A percentile compares a stretch with the other conserved stretches of the same genome.
Evolutionary conservation across 495 filamentous ascomycete genomes (phyloP).

Genomic region (Aspergillus haitiensis): DNA sequence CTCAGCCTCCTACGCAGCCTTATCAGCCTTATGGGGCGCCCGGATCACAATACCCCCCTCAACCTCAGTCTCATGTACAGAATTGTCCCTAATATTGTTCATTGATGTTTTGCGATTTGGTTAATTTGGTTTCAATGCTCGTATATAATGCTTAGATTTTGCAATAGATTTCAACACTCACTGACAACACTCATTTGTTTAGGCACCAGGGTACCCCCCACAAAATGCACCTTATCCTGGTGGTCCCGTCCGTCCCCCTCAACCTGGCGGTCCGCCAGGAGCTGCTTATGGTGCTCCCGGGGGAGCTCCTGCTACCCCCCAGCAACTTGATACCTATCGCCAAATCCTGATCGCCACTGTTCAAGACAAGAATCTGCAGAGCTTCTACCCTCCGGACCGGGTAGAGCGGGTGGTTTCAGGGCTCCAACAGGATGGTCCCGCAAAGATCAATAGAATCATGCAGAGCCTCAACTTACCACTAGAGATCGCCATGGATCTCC

Average conservation of each 20-base stretch:
- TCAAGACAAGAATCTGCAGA: conserved; percentile 58
- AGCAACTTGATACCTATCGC: conserved; percentile 53
- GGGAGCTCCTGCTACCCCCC: conserved; percentile 42
- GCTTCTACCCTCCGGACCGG: conserved; percentile 53
- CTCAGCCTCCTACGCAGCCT: conserved; percentile 34
- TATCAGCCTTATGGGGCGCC: conserved; percentile 40
- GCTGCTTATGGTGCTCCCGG: conserved; percentile 31
- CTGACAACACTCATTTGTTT: conserved; percentile 11
- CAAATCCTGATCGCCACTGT: conserved; percentile 53
- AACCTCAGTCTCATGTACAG: conserved; percentile 29
- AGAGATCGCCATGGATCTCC: conserved; percentile 67
- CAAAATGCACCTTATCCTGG: conserved; percentile 39
- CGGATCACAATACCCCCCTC: conserved; percentile 37
- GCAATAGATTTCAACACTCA: conserved; percentile 19
- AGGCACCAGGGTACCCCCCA: conserved; percentile 32
- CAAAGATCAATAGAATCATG: conserved; percentile 52
- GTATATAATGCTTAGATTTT: not conserved
- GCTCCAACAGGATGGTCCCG: conserved; percentile 45
- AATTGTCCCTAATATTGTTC: conserved; percentile 13
- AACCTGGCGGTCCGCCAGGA: conserved; percentile 26
- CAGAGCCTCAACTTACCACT: conserved; percentile 56
- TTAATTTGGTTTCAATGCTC: conserved; percentile 9
- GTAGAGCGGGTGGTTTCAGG: conserved; percentile 40
- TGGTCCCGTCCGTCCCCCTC: conserved; percentile 31
- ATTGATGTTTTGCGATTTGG: conserved; percentile 15